These are phyloP conservation scores for Epichloe scottii DNA, from an alignment of 2,329 filamentous ascomycete genomes.

Conservation along the genomic window DNA sequence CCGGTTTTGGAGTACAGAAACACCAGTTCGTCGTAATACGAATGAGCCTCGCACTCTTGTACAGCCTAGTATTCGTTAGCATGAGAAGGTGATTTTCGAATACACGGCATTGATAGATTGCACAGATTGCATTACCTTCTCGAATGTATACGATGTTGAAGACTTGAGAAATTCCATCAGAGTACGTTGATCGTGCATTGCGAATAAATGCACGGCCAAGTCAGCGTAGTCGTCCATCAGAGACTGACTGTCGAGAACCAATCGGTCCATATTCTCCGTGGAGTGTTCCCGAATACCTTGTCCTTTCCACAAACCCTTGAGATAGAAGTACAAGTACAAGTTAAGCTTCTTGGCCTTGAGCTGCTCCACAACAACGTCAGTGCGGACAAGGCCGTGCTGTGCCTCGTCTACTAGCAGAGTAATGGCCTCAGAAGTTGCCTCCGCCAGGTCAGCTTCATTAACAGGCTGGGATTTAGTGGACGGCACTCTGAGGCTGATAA, in stretches of 20 bases:
- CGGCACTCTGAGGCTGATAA: slow-evolving; percentile 77
- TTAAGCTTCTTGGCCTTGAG: slow-evolving; percentile 54
- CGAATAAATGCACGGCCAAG: slow-evolving; percentile 74
- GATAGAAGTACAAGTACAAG: slow-evolving; percentile 83
- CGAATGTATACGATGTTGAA: slow-evolving; percentile 80
- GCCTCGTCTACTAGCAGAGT: slow-evolving; percentile 82
- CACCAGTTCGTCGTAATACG: slow-evolving; percentile 86
- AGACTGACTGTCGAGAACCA: slow-evolving; percentile 47
- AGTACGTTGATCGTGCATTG: slow-evolving; percentile 64
- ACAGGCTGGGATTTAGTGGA: slow-evolving; percentile 55
- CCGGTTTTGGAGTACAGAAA: slow-evolving; percentile 92
- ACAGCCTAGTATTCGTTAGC: slow-evolving; percentile 37
- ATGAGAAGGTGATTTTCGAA: neutral
- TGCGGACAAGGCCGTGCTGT: slow-evolving; percentile 72
- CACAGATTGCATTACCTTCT: slow-evolving; percentile 37
- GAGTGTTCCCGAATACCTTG: slow-evolving; percentile 46
- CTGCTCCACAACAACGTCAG: slow-evolving; percentile 66
- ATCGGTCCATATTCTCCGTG: slow-evolving; percentile 41
- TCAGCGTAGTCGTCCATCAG: slow-evolving; percentile 83
- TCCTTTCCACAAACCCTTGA: slow-evolving; percentile 74
- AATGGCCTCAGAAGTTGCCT: slow-evolving; percentile 71
- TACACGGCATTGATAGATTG: no score
- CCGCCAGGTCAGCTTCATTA: slow-evolving; percentile 58
- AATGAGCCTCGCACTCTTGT: slow-evolving; percentile 65
- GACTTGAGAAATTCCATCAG: slow-evolving; percentile 79